These are phyloP conservation scores for Stevia rebaudiana DNA, from an alignment of 140 eudicot genomes.

Conservation along the genomic window DNA sequence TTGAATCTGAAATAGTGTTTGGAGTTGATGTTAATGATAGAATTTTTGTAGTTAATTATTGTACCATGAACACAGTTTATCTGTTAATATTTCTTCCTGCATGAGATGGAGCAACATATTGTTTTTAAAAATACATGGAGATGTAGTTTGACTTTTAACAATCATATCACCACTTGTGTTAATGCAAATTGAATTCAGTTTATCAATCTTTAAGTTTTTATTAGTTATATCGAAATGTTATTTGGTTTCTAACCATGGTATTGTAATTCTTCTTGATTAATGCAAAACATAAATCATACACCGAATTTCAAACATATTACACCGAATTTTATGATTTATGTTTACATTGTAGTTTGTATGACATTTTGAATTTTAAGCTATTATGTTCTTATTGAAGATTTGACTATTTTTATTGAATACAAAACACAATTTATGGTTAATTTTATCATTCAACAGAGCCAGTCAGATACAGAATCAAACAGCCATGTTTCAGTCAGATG, in stretches of 20 bases:
- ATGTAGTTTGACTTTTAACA: not conserved
- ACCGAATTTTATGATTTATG: too few relatives aligned
- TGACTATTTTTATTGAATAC: too few relatives aligned
- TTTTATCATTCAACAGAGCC: too few relatives aligned
- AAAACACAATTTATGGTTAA: too few relatives aligned
- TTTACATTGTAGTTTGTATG: too few relatives aligned
- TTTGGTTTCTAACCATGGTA: not conserved
- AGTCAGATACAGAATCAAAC: too few relatives aligned
- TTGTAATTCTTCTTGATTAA: too few relatives aligned
- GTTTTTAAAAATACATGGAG: not conserved
- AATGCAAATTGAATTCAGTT: not conserved
- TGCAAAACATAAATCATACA: too few relatives aligned
- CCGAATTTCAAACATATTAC: too few relatives aligned
- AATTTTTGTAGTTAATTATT: not conserved
- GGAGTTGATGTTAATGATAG: not conserved
- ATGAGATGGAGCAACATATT: not conserved
- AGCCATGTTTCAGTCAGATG: too few relatives aligned
- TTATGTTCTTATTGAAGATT: too few relatives aligned
- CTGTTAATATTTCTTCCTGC: not conserved
- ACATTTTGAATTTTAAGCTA: too few relatives aligned
- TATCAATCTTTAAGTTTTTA: not conserved
- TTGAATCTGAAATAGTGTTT: not conserved
- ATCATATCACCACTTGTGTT: not conserved
- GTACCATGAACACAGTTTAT: not conserved
- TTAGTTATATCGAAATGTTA: not conserved